Conservation (phyloP, 176 grass and related monocot species). For the Phragmites australis region DNA sequence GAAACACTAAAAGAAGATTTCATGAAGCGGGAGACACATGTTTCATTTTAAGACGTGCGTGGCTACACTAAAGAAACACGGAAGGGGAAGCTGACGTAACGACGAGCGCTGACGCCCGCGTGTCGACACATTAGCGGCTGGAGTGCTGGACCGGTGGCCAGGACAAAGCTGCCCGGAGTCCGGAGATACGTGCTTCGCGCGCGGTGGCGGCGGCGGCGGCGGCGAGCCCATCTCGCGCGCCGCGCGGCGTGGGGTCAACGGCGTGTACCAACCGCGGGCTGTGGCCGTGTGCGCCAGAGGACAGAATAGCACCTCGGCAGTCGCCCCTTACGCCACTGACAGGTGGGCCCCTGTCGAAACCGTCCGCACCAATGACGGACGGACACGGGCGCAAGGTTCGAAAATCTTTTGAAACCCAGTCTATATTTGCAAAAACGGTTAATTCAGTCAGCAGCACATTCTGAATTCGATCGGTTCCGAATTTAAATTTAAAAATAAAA, state of each 20-base stretch:
- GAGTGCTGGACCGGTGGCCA: too few species aligned
- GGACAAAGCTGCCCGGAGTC: background rate
- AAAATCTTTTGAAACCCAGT: too few species aligned
- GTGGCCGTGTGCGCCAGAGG: background rate
- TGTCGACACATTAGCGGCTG: constrained; percentile 5
- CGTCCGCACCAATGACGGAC: background rate
- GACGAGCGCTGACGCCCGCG: background rate
- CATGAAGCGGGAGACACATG: background rate
- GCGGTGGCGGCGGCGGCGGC: background rate
- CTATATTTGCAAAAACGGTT: too few species aligned
- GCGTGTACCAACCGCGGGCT: background rate
- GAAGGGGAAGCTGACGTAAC: background rate
- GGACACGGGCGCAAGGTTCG: background rate
- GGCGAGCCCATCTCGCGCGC: background rate
- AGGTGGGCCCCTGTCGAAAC: background rate
- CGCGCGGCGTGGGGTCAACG: background rate
- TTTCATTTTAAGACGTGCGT: background rate
- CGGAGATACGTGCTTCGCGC: background rate
- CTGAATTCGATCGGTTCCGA: too few species aligned
- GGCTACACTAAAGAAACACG: background rate
- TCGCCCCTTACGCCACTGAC: background rate
- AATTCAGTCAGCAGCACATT: too few species aligned
- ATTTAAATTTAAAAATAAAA: too few species aligned
- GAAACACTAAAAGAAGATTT: background rate
- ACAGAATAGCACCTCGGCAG: background rate